phyloP scores from a whole-genome alignment of 352 stramenopile genomes.

The Globisporangium camurandrum region DNA sequence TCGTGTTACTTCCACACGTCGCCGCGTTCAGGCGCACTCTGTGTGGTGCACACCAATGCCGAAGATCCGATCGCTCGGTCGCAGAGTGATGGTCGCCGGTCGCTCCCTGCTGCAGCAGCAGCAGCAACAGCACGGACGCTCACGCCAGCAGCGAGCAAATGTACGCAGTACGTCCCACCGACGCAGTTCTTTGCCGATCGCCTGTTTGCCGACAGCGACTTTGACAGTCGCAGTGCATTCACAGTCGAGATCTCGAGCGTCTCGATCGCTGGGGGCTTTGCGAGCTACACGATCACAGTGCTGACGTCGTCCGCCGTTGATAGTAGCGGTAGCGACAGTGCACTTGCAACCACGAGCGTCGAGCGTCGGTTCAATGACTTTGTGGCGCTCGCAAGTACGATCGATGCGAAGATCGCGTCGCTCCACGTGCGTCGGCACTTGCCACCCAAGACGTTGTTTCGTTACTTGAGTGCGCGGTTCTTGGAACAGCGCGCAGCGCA shows the following conservation, averaged over 20 bases:
- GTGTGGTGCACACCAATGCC: too few species aligned
- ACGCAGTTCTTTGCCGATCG: constrained; percentile 36
- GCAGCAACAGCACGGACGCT: constrained; percentile 5
- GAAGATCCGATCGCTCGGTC: constrained; percentile 18
- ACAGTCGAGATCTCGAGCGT: constrained; percentile 65
- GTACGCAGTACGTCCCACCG: constrained; percentile 54
- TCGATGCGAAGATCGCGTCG: constrained; percentile 49
- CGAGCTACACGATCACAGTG: constrained; percentile 59
- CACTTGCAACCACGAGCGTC: constrained; percentile 35
- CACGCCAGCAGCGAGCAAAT: constrained; percentile 20
- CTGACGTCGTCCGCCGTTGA: too few species aligned
- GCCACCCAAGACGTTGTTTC: constrained; percentile 71
- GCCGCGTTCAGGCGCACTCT: too few species aligned
- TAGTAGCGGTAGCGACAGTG: constrained; percentile 18
- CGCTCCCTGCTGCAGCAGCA: too few species aligned
- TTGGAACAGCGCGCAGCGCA: constrained; percentile 49
- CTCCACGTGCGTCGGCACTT: constrained; percentile 41
- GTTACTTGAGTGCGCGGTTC: constrained; percentile 41
- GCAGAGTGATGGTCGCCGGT: too few species aligned
- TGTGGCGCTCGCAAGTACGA: constrained; percentile 32
- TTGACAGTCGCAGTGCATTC: constrained; percentile 46
- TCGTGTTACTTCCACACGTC: constrained; percentile 23
- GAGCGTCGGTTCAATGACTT: constrained; percentile 72
- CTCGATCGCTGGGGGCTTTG: constrained; percentile 31
- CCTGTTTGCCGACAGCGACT: too few species aligned